Conservation (phyloP, 352 stramenopile genomes). For the Globisporangium middletonii region DNA sequence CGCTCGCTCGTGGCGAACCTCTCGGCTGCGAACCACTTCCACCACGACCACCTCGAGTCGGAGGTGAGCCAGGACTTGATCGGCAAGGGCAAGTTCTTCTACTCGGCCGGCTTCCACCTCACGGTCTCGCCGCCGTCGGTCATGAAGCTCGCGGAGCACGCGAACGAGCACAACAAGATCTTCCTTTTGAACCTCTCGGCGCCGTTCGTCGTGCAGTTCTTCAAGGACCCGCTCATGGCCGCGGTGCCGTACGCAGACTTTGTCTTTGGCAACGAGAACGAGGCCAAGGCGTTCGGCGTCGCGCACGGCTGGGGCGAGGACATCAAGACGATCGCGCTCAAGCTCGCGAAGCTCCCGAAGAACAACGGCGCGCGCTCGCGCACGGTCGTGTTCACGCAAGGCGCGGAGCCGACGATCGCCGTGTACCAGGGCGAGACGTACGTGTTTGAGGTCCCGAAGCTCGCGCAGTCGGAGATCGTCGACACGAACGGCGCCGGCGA, state of each 20-base stretch:
- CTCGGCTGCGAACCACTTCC: slow-evolving; percentile 98
- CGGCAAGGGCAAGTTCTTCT: slow-evolving; percentile 93
- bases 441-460: slow-evolving; percentile 88
- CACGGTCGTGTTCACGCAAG: slow-evolving; percentile 99
- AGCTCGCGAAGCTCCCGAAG: slow-evolving; percentile 92
- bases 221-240: slow-evolving; percentile 94
- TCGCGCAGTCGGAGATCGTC: slow-evolving; percentile 91
- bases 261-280: slow-evolving; percentile 98
- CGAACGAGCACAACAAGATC: slow-evolving; percentile 89
- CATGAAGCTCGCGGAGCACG: slow-evolving; percentile 91
- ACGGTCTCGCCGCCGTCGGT: slow-evolving; percentile 95
- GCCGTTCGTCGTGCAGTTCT: slow-evolving; percentile 98
- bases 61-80: slow-evolving; percentile 93
- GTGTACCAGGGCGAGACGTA: slow-evolving; percentile 92
- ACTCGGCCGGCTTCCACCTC: slow-evolving; percentile 98
- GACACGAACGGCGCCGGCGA: slow-evolving; percentile 99
- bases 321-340: slow-evolving; percentile 89
- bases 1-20: slow-evolving; percentile 97
- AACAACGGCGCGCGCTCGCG: slow-evolving; percentile 85
- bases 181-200: slow-evolving; percentile 98
- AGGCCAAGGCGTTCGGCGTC: slow-evolving; percentile 94
- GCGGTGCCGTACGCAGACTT: slow-evolving; percentile 96
- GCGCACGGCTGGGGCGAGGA: slow-evolving; percentile 88
- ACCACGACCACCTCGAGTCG: slow-evolving; percentile 83
- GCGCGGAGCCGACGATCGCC: slow-evolving; percentile 93